A percentile compares a stretch with the other conserved stretches of the same genome.
Evolutionary conservation across 257 asterid species (phyloP).

Genomic region (Solanum raphanifolium): DNA sequence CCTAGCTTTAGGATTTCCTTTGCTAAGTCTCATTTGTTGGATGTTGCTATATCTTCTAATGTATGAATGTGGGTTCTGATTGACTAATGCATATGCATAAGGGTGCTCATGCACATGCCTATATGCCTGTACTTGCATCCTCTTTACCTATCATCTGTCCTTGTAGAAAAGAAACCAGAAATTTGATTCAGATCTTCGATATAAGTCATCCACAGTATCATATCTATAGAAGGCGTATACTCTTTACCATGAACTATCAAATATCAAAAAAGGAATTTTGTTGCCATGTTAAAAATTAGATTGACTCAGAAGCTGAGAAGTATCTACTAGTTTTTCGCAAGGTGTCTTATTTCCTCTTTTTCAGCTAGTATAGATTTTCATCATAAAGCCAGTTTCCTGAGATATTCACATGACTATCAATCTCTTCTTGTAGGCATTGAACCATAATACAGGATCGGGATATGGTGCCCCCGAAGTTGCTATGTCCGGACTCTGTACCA

Average conservation of each 20-base stretch:
- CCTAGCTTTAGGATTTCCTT: neutral
- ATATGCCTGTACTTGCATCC: neutral
- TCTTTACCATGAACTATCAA: neutral
- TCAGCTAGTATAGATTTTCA: neutral
- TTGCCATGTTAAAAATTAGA: neutral
- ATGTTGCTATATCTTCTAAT: neutral
- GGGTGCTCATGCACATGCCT: neutral
- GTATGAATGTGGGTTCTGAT: neutral
- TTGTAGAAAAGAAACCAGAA: neutral
- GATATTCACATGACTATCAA: neutral
- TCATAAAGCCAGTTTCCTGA: neutral
- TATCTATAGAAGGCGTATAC: neutral
- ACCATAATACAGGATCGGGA: slow-evolving; percentile 64
- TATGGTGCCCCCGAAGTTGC: slow-evolving; percentile 86
- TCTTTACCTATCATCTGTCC: neutral
- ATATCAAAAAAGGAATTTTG: neutral
- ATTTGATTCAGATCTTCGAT: neutral
- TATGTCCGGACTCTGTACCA: slow-evolving; percentile 76
- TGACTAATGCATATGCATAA: neutral
- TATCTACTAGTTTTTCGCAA: neutral
- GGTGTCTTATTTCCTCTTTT: neutral
- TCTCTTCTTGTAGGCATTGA: slow-evolving; percentile 9
- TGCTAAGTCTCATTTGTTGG: neutral
- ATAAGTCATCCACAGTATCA: neutral
- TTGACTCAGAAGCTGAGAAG: neutral